Percentiles rank a stretch among this genome's conserved stretches.
Evolutionary conservation across 2,329 filamentous ascomycete genomes (phyloP).

Genomic region (Fusarium nelsonii): DNA sequence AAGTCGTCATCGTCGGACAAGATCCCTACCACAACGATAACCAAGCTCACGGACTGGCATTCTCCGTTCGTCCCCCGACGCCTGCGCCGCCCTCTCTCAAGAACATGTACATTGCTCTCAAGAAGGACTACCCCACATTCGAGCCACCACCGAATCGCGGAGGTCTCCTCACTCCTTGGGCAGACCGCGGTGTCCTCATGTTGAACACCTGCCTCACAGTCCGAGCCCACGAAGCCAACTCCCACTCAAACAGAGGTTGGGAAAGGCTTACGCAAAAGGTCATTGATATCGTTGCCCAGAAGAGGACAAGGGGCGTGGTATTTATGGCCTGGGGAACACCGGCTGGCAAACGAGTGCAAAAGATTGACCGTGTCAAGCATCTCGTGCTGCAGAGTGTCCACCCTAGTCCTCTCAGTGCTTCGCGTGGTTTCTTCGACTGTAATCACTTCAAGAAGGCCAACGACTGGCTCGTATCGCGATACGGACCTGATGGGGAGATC

Average conservation of each 20-base stretch:
- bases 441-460: constrained; percentile 86
- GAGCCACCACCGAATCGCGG: constrained; percentile 78
- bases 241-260: constrained; percentile 89
- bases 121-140: constrained; percentile 89
- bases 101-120: constrained; percentile 92
- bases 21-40: constrained; percentile 97
- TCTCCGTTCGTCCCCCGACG: constrained; percentile 92
- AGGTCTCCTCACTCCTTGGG: constrained; percentile 92
- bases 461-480: constrained; percentile 82
- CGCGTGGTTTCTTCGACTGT: constrained; percentile 84
- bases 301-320: constrained; percentile 84
- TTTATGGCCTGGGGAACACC: constrained; percentile 95
- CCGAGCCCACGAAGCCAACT: constrained; percentile 87
- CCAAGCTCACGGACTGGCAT: constrained; percentile 95
- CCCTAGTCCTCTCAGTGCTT: constrained; percentile 91
- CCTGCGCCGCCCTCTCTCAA: constrained; percentile 87
- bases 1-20: constrained; percentile 93
- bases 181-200: constrained; percentile 90
- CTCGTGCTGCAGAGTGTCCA: constrained; percentile 88
- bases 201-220: constrained; percentile 97
- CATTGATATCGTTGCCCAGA: constrained; percentile 86
- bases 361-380: constrained; percentile 79
- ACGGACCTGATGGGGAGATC: constrained; percentile 83
- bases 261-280: constrained; percentile 92
- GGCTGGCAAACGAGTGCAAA: constrained; percentile 81